Conservation (phyloP, 768 basidiomycete genomes). For the Chalciporus pseudorubinellus region DNA sequence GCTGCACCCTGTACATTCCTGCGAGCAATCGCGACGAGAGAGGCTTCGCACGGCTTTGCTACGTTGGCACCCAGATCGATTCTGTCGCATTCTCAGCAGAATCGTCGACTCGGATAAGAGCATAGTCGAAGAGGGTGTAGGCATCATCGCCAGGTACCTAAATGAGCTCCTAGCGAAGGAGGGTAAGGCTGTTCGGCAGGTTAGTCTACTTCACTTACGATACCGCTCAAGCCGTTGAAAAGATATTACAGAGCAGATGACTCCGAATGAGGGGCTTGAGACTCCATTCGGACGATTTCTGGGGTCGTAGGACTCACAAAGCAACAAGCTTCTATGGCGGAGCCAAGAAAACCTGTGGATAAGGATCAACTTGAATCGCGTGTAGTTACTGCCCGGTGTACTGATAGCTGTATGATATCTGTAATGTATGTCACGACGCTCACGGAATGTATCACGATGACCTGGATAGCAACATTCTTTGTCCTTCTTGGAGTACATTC, state of each 20-base stretch:
- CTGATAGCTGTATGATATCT: slow-evolving; percentile 22
- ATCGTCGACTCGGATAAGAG: slow-evolving; percentile 52
- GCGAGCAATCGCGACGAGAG: slow-evolving; percentile 56
- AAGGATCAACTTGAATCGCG: slow-evolving; percentile 2
- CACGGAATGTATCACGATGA: slow-evolving; percentile 3
- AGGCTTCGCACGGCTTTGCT: slow-evolving; percentile 64
- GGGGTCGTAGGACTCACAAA: not conserved
- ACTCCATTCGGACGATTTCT: not conserved
- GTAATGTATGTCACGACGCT: slow-evolving; percentile 5
- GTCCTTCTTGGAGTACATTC: too few species aligned
- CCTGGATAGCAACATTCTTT: not conserved
- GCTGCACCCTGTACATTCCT: slow-evolving; percentile 63
- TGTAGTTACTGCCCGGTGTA: slow-evolving; percentile 5
- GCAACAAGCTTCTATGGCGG: slow-evolving; percentile 17
- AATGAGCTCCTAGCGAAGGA: slow-evolving; percentile 60
- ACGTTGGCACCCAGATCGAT: slow-evolving; percentile 82
- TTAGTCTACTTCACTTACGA: slow-evolving; percentile 7
- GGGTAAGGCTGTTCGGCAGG: slow-evolving; percentile 17
- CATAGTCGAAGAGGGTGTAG: slow-evolving; percentile 60
- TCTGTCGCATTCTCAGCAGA: slow-evolving; percentile 53
- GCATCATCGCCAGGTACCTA: slow-evolving; percentile 61
- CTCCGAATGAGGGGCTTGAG: too few species aligned
- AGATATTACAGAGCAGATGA: slow-evolving; percentile 18
- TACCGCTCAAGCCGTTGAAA: not conserved
- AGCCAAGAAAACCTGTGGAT: slow-evolving; percentile 13